Percentiles rank a stretch among this genome's conserved stretches.
These are phyloP conservation scores for Chaetomiaceae sp. DNA, from an alignment of 2,329 filamentous ascomycete genomes.

Conservation along the genomic window DNA sequence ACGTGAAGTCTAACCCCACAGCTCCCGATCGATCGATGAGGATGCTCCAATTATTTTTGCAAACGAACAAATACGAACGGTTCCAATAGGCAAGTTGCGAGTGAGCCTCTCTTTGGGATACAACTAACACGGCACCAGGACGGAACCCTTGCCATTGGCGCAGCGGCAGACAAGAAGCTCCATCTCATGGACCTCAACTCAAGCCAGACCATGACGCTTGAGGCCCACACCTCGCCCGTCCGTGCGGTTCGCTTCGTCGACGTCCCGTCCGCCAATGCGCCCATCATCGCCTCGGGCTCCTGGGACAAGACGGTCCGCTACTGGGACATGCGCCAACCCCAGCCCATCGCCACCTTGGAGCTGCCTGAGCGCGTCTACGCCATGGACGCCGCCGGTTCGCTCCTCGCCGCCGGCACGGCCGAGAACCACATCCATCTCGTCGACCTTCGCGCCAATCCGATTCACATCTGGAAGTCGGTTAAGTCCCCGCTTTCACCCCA, in stretches of 20 bases:
- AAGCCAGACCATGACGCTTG: constrained; percentile 27
- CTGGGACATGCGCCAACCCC: constrained; percentile 50
- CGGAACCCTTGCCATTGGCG: constrained; percentile 31
- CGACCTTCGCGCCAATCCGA: constrained; percentile 29
- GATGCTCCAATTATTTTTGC: neutral
- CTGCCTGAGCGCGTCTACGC: constrained; percentile 47
- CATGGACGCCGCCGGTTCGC: constrained; percentile 31
- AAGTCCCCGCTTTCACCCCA: constrained; percentile 29
- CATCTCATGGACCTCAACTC: constrained; percentile 31
- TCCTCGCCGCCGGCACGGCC: constrained; percentile 33
- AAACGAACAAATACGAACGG: constrained; percentile 19
- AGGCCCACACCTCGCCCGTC: constrained; percentile 32
- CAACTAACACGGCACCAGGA: constrained; percentile 27
- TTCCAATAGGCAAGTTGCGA: constrained; percentile 23
- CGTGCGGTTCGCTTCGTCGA: constrained; percentile 33
- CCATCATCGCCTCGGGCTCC: constrained; percentile 37
- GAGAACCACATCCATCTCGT: constrained; percentile 31
- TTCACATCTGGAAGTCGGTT: constrained; percentile 17
- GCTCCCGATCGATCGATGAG: constrained; percentile 26
- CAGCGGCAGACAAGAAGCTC: constrained; percentile 31
- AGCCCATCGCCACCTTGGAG: constrained; percentile 40
- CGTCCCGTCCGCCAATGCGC: constrained; percentile 22
- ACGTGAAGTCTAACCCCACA: constrained; percentile 29
- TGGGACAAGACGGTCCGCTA: constrained; percentile 56
- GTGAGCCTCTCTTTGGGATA: neutral